Base-by-base conservation (phyloP, 176 grass and related monocot genomes). In the Poa pratensis region DNA sequence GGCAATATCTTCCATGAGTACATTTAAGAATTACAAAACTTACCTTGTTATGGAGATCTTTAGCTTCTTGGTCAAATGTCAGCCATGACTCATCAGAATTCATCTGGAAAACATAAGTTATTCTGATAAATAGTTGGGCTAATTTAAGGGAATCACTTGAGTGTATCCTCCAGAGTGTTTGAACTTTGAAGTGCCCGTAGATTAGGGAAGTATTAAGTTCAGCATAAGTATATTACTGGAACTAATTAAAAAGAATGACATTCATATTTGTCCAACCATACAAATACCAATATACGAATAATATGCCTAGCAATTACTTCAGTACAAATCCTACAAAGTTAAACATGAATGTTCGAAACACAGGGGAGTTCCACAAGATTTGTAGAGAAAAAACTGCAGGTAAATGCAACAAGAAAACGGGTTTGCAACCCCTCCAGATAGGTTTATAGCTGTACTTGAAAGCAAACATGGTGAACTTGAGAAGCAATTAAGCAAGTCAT, bases 11-110 rank as follows among this genome's bases (percentile, higher is more conserved):
- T 87, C 67, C 42, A 69, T 73, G 79, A 35, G 27, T 28, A 88
- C 16, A 48, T 20, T 20, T 45, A 63, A 46, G 20, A 90, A 79
- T 62, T 63, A 86, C 59, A 77, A 73, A 73, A 84, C 51, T 82
- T 84, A 98, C 93, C 91, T 98, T 98, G 89, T 98, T 92, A 86
- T 95, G 96, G 80, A 98, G 85, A 49, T 85, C 49, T 85, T 84
- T 95, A 90, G 96, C 93, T 71, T 94, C 91, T 89, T 92, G 53
- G 10, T 92, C 86, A 83, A 98, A 98, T 12, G 84, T 89, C 66
- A 98, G 51, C 89, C 96, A 92, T 51, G 96, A 98, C 39, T 98
- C 93, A 2, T 95, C 91, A 14, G 91, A 90, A 79, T 82, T 92
- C 58, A 98, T 54, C 96, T 98, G 84, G 66, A 76, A 71, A 82